Base-by-base conservation (phyloP, 2,329 filamentous ascomycete species). In the Ustulina deusta region DNA sequence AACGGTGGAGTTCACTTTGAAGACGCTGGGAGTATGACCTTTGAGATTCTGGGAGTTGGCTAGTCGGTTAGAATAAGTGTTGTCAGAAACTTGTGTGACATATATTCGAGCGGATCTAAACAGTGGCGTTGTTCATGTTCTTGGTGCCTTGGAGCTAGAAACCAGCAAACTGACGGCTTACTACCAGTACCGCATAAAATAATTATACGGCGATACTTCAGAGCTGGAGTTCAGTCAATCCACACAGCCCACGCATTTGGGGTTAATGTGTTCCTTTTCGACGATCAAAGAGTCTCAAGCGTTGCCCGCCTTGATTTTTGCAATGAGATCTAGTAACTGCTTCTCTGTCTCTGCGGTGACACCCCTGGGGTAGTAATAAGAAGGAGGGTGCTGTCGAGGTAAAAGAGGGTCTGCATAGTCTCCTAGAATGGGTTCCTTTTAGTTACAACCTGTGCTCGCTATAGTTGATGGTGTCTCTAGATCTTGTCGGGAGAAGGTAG, bases 361-460 rank as follows among this genome's bases (percentile, higher is more conserved):
- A 1, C 79, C 79, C 20, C 73, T 77, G 0, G 82, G 81, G 60
- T 79, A 78, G 69, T 78, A 71, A 64, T 77, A 71, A 58, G 80
- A 70, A 65, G 74, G 75, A 3, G 78, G 63, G 2, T 75, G 71
- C 54, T 77, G 71, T 27, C 81, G 78, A 27, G 81, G 79, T 15
- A 79, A 71, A 63, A 87, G 77, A 36, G 85, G 85, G 66, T 87
- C 84, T 7, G 81, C 80, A 59, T 83, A 85, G 42, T 83, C 79
- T 61, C 75, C 77, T 78, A 78, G 79, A 54, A 61, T n/a, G 17
- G 58, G 6, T 13, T 46, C 25, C 25, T 34, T 38, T 20, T 58
- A 1, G 59, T 73, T 61, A 66, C 67, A 27, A 60, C 57, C 17
- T 25, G 34, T 48, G 36, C 44, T 51, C 6, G 2, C 42, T 32